Conservation (phyloP, 1,284 basidiomycete species). For the Mycosarcoma maydis region DNA sequence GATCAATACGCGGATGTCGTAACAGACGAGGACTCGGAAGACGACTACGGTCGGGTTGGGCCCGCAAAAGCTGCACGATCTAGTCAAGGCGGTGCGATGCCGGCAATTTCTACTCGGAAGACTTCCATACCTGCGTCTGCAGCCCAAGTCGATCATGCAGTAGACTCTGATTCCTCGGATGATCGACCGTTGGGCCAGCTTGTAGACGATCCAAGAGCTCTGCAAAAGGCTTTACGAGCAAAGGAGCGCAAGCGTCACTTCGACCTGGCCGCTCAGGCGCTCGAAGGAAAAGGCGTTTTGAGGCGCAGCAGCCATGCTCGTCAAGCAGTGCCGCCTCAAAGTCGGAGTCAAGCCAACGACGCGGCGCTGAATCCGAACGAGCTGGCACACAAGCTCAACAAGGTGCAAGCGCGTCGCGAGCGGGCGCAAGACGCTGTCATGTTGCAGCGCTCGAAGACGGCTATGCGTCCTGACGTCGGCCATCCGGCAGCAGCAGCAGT, state of each 20-base stretch:
- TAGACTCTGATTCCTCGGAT: slow-evolving; percentile 47
- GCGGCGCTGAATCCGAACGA: slow-evolving; percentile 31
- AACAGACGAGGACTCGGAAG: slow-evolving; percentile 53
- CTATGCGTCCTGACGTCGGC: slow-evolving; percentile 20
- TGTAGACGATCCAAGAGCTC: slow-evolving; percentile 42
- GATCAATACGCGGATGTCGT: slow-evolving; percentile 26
- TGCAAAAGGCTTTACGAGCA: slow-evolving; percentile 42
- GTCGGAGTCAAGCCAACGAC: slow-evolving; percentile 5
- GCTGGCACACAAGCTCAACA: slow-evolving; percentile 24
- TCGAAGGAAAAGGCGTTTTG: slow-evolving; percentile 29
- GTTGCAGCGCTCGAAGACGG: slow-evolving; percentile 40
- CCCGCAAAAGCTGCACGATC: slow-evolving; percentile 3
- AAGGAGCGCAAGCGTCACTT: slow-evolving; percentile 48
- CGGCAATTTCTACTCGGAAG: slow-evolving; percentile 12
- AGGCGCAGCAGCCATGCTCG: slow-evolving; percentile 13
- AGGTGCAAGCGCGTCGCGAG: slow-evolving; percentile 35
- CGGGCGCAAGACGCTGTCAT: slow-evolving; percentile 15
- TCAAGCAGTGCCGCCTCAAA: slow-evolving; percentile 2
- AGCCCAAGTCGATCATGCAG: slow-evolving; percentile 4
- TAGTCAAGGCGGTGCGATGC: slow-evolving; percentile 6
- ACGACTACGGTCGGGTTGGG: slow-evolving; percentile 36
- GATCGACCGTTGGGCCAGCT: slow-evolving; percentile 43
- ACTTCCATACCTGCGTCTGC: slow-evolving; percentile 13
- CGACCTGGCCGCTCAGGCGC: slow-evolving; percentile 24
- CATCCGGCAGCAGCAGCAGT: slow-evolving; percentile 12